A percentile compares a stretch with the other conserved stretches of the same genome.
phyloP scores from a whole-genome alignment of 176 grass and related monocot species.

The Zizania latifolia region DNA sequence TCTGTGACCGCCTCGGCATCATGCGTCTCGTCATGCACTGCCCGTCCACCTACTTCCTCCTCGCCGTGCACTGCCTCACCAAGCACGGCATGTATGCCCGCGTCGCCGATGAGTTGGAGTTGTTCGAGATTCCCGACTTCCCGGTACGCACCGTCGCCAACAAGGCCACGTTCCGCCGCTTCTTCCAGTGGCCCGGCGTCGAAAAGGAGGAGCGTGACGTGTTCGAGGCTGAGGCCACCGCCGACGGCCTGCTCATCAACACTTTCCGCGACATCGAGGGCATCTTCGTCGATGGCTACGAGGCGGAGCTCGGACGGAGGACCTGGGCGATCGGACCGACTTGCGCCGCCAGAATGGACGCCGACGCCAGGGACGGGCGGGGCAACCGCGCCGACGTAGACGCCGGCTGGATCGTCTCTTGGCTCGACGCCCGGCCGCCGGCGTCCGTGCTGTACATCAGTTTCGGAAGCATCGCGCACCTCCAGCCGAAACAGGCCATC shows the following conservation, averaged over 20 bases:
- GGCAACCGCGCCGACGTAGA: constrained; percentile 6
- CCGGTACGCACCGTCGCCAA: neutral
- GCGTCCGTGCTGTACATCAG: constrained; percentile 42
- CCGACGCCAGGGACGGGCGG: neutral
- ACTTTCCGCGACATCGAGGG: constrained; percentile 25
- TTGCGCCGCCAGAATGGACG: neutral
- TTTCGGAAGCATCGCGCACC: constrained; percentile 47
- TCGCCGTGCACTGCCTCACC: neutral
- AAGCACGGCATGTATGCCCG: neutral
- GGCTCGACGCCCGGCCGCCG: constrained; percentile 13
- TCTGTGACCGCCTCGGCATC: neutral
- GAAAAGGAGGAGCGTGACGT: neutral
- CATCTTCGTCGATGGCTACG: constrained; percentile 23
- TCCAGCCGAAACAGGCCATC: constrained; percentile 16
- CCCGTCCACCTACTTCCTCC: neutral
- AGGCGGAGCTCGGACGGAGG: constrained; percentile 17
- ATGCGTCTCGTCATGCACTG: constrained; percentile 10
- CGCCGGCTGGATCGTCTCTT: neutral
- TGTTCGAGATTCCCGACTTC: constrained; percentile 31
- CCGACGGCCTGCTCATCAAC: constrained; percentile 40
- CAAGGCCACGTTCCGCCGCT: constrained; percentile 11
- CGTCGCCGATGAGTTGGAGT: constrained; percentile 6
- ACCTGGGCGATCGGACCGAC: constrained; percentile 33
- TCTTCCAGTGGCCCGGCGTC: constrained; percentile 13
- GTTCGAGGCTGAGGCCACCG: constrained; percentile 19